These are phyloP conservation scores for Phytophthora syringae DNA, from an alignment of 352 stramenopile species.

Conservation along the genomic window DNA sequence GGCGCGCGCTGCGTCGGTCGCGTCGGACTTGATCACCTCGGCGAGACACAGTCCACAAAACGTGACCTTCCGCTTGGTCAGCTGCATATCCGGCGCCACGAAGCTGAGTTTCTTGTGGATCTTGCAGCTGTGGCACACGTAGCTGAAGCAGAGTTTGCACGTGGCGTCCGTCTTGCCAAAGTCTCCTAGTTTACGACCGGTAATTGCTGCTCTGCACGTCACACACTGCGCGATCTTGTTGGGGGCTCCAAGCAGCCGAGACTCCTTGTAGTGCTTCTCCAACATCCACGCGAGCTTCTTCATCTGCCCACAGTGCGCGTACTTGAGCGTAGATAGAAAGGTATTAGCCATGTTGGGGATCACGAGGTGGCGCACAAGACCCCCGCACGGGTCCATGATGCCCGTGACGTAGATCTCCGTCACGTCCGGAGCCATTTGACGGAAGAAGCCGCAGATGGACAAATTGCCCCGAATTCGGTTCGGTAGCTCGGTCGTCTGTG, in stretches of 20 bases:
- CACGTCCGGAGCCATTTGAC: constrained; percentile 36
- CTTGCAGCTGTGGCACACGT: constrained; percentile 42
- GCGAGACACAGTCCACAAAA: constrained; percentile 39
- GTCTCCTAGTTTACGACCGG: constrained; percentile 23
- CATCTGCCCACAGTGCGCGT: constrained; percentile 57
- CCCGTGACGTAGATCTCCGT: constrained; percentile 42
- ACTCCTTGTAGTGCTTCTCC: constrained; percentile 36
- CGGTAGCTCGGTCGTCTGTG: constrained; percentile 33
- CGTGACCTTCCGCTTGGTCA: constrained; percentile 35
- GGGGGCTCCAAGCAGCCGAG: constrained; percentile 16
- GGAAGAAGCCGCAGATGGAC: constrained; percentile 48
- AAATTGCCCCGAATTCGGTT: constrained; percentile 41
- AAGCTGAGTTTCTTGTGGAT: constrained; percentile 49
- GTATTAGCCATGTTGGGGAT: constrained; percentile 28
- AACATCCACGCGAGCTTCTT: constrained; percentile 60
- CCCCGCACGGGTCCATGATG: constrained; percentile 26
- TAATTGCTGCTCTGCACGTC: constrained; percentile 24
- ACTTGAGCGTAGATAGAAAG: constrained; percentile 36
- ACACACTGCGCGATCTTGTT: constrained; percentile 34
- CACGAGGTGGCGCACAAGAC: constrained; percentile 32
- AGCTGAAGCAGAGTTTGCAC: constrained; percentile 41
- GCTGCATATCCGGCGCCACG: constrained; percentile 31
- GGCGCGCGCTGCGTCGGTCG: constrained; percentile 28
- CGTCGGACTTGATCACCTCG: constrained; percentile 26
- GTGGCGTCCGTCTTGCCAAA: constrained; percentile 39